phyloP scores from a whole-genome alignment of 2,329 filamentous ascomycete species.

The Ophiostoma sp. region DNA sequence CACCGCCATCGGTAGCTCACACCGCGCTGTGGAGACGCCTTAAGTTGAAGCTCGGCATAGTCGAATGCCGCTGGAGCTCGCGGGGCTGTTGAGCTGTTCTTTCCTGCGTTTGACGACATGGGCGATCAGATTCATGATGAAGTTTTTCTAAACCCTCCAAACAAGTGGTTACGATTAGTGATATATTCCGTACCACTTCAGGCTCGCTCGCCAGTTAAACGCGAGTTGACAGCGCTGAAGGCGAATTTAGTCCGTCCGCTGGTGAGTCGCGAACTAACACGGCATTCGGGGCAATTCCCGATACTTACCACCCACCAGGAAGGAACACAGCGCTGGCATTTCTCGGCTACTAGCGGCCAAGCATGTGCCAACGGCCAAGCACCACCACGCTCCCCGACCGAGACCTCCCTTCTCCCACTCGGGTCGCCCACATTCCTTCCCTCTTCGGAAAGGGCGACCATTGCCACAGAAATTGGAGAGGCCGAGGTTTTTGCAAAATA shows the following conservation, averaged over 20 bases:
- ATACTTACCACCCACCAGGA: too few species aligned
- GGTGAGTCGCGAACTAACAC: neutral
- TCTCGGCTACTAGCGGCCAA: constrained; percentile 21
- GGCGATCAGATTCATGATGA: neutral
- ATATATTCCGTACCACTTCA: neutral
- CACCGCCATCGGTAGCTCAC: neutral
- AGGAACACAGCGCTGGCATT: constrained; percentile 7
- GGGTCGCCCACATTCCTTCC: constrained; percentile 12
- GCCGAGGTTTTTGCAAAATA: constrained; percentile 20
- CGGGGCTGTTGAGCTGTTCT: neutral
- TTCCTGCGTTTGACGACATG: neutral
- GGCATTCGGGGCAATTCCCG: constrained; percentile 8
- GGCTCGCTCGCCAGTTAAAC: neutral
- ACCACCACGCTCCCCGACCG: neutral
- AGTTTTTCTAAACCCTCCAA: neutral
- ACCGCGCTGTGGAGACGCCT: neutral
- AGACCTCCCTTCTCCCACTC: neutral
- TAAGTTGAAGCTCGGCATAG: neutral
- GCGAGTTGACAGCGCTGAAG: neutral
- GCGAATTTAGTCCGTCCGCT: neutral
- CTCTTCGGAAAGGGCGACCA: neutral
- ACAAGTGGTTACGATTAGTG: neutral
- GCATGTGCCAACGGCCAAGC: constrained; percentile 10
- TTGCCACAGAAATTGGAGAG: constrained; percentile 16
- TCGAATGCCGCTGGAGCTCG: neutral